phyloP scores from a whole-genome alignment of 352 stramenopile species.

The Phytophthora nicotianae region DNA sequence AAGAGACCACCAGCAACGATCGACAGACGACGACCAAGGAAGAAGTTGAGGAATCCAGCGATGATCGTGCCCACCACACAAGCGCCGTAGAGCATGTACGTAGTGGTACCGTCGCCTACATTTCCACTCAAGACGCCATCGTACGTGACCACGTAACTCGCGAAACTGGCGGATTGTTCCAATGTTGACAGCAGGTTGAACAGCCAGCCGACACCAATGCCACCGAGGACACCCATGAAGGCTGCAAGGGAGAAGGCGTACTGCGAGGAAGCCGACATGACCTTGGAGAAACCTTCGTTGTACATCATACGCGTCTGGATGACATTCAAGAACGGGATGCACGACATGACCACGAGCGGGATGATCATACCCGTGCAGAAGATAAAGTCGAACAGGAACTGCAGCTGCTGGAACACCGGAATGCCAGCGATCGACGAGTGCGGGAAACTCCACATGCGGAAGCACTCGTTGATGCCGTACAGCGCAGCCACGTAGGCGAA shows the following conservation, averaged over 20 bases:
- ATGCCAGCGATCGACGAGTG: constrained; percentile 61
- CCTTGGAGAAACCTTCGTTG: constrained; percentile 83
- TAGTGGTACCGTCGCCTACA: constrained; percentile 59
- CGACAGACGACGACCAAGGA: constrained; percentile 56
- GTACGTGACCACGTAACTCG: constrained; percentile 71
- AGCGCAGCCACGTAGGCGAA: constrained; percentile 67
- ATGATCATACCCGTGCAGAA: constrained; percentile 71
- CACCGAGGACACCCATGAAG: constrained; percentile 70
- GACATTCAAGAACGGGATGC: constrained; percentile 78
- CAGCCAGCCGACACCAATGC: constrained; percentile 66
- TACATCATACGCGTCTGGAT: constrained; percentile 90
- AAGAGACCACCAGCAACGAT: constrained; percentile 70
- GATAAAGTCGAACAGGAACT: constrained; percentile 84
- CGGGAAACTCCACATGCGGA: constrained; percentile 73
- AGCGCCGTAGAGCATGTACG: constrained; percentile 59
- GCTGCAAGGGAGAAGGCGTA: constrained; percentile 76
- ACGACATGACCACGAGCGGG: constrained; percentile 68
- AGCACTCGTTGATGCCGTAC: constrained; percentile 79
- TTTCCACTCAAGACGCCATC: constrained; percentile 58
- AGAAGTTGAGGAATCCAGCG: constrained; percentile 58
- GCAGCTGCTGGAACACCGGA: constrained; percentile 69
- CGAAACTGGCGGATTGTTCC: constrained; percentile 67
- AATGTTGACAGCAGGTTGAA: constrained; percentile 70
- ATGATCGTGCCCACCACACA: constrained; percentile 59
- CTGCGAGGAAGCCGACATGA: constrained; percentile 80